Percentiles rank a stretch among this genome's conserved stretches.
These are phyloP conservation scores for Ampelocalamus luodianensis DNA, from an alignment of 176 grass and related monocot species.

Conservation along the genomic window DNA sequence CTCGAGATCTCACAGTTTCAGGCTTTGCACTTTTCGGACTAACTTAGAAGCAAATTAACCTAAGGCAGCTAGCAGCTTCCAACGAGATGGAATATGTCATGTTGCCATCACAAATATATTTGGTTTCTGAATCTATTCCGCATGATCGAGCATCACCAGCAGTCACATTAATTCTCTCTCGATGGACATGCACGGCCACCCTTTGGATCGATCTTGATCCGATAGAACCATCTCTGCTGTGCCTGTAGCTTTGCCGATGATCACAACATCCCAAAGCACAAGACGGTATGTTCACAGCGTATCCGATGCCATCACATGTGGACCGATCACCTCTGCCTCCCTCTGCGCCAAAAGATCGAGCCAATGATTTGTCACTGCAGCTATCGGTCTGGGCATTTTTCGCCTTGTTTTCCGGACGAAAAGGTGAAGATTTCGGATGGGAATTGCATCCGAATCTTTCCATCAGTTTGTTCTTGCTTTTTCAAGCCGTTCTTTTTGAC, in stretches of 20 bases:
- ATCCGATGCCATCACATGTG: neutral
- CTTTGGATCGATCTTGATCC: neutral
- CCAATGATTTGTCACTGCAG: neutral
- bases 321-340: neutral
- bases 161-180: too few relatives aligned
- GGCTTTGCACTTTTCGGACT: too few relatives aligned
- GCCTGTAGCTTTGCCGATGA: neutral
- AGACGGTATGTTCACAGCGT: conserved; percentile 28
- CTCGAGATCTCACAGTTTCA: too few relatives aligned
- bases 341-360: neutral
- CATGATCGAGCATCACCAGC: too few relatives aligned
- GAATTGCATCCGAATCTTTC: conserved; percentile 21
- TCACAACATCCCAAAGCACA: conserved; percentile 1
- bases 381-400: neutral
- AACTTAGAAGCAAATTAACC: too few relatives aligned
- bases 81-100: neutral
- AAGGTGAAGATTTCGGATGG: neutral
- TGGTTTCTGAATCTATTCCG: neutral
- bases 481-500: conserved; percentile 34
- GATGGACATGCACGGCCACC: neutral
- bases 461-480: conserved; percentile 27
- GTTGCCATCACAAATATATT: neutral
- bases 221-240: neutral
- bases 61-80: neutral
- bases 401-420: neutral